These are phyloP conservation scores for Linderina pennispora DNA, from an alignment of 192 early-diverging fungal genomes.

Conservation along the genomic window DNA sequence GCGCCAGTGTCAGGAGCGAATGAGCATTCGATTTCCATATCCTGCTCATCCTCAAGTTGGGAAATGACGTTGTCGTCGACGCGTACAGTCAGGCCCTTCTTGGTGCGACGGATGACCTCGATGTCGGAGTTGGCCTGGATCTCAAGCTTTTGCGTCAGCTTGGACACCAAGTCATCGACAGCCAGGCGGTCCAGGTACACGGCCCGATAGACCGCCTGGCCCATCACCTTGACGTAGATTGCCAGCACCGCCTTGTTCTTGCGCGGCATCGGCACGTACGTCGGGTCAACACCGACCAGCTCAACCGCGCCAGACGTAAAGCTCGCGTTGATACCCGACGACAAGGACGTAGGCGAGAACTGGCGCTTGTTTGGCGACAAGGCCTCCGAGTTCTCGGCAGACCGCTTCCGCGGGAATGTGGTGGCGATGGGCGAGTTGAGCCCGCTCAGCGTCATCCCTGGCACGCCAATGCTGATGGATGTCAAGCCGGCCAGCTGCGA, in stretches of 20 bases:
- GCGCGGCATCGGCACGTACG: slow-evolving; percentile 50
- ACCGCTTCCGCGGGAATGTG: slow-evolving; percentile 40
- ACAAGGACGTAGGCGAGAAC: slow-evolving; percentile 23
- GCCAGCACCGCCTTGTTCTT: slow-evolving; percentile 44
- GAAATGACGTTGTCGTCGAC: slow-evolving; percentile 55
- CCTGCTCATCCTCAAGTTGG: slow-evolving; percentile 59
- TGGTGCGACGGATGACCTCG: slow-evolving; percentile 44
- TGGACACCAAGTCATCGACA: slow-evolving; percentile 46
- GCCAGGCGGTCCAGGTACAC: slow-evolving; percentile 58
- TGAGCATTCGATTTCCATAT: slow-evolving; percentile 53
- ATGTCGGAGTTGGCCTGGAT: slow-evolving; percentile 28
- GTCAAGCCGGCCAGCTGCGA: slow-evolving; percentile 17
- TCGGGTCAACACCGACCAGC: slow-evolving; percentile 53
- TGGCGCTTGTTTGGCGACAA: slow-evolving; percentile 33
- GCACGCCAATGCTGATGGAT: slow-evolving; percentile 33
- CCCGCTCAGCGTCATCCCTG: slow-evolving; percentile 21
- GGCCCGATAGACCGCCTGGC: slow-evolving; percentile 52
- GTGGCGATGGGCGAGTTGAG: slow-evolving; percentile 14
- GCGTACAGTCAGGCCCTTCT: slow-evolving; percentile 47
- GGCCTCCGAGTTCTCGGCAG: slow-evolving; percentile 27
- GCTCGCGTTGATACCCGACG: slow-evolving; percentile 3
- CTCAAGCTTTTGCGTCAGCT: slow-evolving; percentile 51
- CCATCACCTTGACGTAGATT: slow-evolving; percentile 52
- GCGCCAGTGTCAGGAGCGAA: slow-evolving; percentile 36
- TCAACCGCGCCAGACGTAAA: slow-evolving; percentile 12